A percentile compares a stretch with the other conserved stretches of the same genome.
Conservation (phyloP, 306 rosid species). For the Cicer cuneatum region DNA sequence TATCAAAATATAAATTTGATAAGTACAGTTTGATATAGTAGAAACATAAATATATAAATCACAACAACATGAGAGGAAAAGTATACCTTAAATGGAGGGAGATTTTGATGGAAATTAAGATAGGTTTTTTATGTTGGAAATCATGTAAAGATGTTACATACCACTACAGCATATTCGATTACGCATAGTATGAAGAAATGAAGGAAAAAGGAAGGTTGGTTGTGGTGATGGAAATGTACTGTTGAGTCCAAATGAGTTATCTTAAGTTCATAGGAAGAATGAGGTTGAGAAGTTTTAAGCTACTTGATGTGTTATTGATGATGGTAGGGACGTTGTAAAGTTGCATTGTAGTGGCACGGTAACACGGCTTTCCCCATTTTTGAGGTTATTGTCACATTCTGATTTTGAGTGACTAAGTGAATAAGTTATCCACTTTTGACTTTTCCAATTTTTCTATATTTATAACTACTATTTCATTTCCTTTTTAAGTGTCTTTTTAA, state of each 20-base stretch:
- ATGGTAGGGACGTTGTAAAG: constrained; percentile 23
- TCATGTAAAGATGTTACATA: not conserved
- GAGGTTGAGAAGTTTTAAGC: not conserved
- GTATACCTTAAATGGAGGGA: not conserved
- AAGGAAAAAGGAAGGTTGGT: no score
- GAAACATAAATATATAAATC: not conserved
- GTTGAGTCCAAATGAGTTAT: no score
- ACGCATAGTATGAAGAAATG: no score
- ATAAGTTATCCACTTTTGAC: no score
- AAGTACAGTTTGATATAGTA: not conserved
- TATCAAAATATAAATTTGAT: not conserved
- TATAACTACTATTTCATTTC: no score
- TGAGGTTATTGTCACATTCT: constrained; percentile 13
- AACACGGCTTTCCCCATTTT: not conserved
- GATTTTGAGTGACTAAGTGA: not conserved
- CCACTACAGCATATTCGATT: not conserved
- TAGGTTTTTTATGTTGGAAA: constrained; percentile 1
- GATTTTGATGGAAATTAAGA: constrained; percentile 3
- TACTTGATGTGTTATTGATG: not conserved
- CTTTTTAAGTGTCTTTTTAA: no score
- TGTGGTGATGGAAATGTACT: no score
- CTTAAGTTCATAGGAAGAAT: no score
- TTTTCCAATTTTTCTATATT: no score
- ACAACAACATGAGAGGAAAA: constrained; percentile 3
- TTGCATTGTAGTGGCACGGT: not conserved